Percentiles rank a stretch among this genome's conserved stretches.
phyloP scores from a whole-genome alignment of 495 filamentous ascomycete genomes.

The Penicillium maclennaniae region DNA sequence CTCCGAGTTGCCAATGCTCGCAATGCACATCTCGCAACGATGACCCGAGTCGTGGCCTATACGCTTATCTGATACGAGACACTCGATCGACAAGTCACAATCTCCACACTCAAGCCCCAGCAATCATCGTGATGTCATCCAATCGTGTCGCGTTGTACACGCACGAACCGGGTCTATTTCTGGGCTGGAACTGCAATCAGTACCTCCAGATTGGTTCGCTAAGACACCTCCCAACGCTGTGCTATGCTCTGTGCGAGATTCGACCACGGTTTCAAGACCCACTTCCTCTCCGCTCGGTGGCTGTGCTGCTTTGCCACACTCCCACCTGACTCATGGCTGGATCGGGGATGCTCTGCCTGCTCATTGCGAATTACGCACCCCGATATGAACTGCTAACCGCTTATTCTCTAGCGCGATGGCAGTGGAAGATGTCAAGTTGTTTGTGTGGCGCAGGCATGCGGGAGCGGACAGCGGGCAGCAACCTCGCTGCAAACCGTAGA shows the following conservation, averaged over 20 bases:
- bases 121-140: not conserved
- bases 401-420: too few species aligned
- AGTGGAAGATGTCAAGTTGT: too few species aligned
- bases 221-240: not conserved
- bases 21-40: not conserved
- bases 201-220: not conserved
- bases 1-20: too few species aligned
- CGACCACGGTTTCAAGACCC: too few species aligned
- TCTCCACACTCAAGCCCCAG: not conserved
- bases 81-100: not conserved
- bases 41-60: not conserved
- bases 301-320: not conserved
- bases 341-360: not conserved
- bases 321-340: not conserved
- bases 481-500: too few species aligned
- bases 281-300: not conserved
- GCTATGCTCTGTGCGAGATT: not conserved
- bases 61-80: constrained; percentile 1
- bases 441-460: too few species aligned
- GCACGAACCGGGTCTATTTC: not conserved
- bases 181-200: not conserved
- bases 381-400: not conserved
- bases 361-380: not conserved
- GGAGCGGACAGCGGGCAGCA: too few species aligned
- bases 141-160: too few species aligned